phyloP scores from a whole-genome alignment of 2,329 filamentous ascomycete species.

The Bisporella sp. region DNA sequence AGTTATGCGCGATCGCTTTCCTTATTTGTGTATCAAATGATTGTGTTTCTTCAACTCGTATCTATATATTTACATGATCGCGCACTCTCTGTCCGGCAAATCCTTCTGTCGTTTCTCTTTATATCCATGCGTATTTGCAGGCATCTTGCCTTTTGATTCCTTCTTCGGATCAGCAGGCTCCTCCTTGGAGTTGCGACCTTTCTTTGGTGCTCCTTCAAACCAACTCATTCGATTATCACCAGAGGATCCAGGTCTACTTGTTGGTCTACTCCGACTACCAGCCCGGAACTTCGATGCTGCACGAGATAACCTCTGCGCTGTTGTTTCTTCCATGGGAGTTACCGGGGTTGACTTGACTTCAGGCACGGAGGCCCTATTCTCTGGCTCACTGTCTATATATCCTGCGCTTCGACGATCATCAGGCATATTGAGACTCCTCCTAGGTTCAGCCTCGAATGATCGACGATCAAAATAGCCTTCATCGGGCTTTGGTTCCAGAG shows the following conservation, averaged over 20 bases:
- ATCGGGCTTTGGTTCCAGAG: not conserved
- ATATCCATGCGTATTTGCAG: constrained; percentile 13
- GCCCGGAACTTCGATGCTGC: constrained; percentile 48
- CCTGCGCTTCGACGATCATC: constrained; percentile 41
- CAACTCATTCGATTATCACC: constrained; percentile 50
- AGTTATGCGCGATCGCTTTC: too few species aligned
- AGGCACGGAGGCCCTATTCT: constrained; percentile 28
- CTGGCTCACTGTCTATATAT: constrained; percentile 36
- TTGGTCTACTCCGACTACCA: constrained; percentile 44
- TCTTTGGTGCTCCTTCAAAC: constrained; percentile 6
- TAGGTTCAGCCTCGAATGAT: constrained; percentile 46
- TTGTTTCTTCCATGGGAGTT: constrained; percentile 46
- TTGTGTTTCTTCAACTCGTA: too few species aligned
- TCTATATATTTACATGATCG: constrained; percentile 34
- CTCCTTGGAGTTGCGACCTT: constrained; percentile 18
- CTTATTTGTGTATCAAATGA: too few species aligned
- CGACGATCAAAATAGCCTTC: constrained; percentile 40
- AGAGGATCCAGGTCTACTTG: constrained; percentile 39
- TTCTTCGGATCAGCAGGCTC: constrained; percentile 22
- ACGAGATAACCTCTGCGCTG: constrained; percentile 47
- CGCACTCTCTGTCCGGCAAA: constrained; percentile 40
- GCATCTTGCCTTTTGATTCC: constrained; percentile 10
- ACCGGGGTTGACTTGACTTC: constrained; percentile 31
- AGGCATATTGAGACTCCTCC: constrained; percentile 41
- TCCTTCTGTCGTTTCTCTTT: constrained; percentile 21